Evolutionary conservation across 192 early-diverging fungal genomes (phyloP).

Genomic region (Spizellomyces sp.): DNA sequence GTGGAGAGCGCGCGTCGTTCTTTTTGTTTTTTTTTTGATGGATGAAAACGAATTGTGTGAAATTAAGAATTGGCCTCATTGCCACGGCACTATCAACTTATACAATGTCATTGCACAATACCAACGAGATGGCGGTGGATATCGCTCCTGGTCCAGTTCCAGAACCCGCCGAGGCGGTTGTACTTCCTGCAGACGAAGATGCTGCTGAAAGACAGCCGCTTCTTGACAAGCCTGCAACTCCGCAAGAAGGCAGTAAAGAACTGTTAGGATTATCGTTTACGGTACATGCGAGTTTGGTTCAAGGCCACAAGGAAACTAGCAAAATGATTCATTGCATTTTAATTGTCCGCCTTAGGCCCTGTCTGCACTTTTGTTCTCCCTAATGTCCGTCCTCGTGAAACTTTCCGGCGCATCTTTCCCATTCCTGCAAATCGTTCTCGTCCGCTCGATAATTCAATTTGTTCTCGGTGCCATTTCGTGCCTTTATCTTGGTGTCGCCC

Average conservation of each 20-base stretch:
- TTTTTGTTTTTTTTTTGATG: too few species aligned
- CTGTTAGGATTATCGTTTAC: neutral
- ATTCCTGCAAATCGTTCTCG: constrained; percentile 72
- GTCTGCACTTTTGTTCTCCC: constrained; percentile 71
- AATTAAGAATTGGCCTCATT: too few species aligned
- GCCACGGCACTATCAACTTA: too few species aligned
- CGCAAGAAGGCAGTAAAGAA: neutral
- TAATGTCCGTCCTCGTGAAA: constrained; percentile 76
- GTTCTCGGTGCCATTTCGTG: constrained; percentile 60
- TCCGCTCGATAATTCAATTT: constrained; percentile 70
- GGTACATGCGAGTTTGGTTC: neutral
- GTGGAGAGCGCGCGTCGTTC: too few species aligned
- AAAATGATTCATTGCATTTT: neutral
- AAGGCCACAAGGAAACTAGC: neutral
- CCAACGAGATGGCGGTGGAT: too few species aligned
- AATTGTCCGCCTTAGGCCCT: constrained; percentile 37
- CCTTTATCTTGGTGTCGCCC: constrained; percentile 48
- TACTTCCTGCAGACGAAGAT: neutral
- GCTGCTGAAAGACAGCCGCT: neutral
- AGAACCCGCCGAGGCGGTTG: neutral
- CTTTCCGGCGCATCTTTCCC: constrained; percentile 59
- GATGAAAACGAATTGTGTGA: too few species aligned
- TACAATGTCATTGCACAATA: too few species aligned
- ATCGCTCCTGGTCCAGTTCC: too few species aligned
- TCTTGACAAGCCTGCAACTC: neutral